phyloP scores from a whole-genome alignment of 208 protist species.

The Tritrichomonas musculus region DNA sequence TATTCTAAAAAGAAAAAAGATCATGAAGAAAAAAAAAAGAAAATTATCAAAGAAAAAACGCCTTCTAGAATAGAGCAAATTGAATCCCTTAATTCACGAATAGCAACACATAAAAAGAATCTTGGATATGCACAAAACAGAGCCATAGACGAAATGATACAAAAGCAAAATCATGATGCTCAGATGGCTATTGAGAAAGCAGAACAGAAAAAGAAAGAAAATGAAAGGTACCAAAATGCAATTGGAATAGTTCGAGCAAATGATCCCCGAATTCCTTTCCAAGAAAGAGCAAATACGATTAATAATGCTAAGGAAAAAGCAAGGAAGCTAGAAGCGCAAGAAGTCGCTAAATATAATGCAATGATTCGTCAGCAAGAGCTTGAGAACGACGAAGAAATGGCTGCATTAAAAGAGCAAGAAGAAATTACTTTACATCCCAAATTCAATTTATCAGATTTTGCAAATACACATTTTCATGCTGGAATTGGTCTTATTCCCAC shows the following conservation, averaged over 20 bases:
- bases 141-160: neutral
- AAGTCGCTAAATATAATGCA: neutral
- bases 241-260: neutral
- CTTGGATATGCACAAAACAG: neutral
- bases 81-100: neutral
- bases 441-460: neutral
- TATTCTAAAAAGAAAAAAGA: neutral
- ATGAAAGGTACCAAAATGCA: neutral
- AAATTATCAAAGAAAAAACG: neutral
- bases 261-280: neutral
- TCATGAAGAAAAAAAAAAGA: neutral
- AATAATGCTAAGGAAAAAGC: neutral
- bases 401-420: neutral
- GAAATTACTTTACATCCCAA: neutral
- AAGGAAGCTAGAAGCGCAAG: neutral
- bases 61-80: neutral
- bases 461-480: neutral
- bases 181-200: neutral
- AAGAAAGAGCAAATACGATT: neutral
- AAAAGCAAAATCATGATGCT: neutral
- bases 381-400: neutral
- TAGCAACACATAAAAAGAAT: neutral
- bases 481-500: neutral
- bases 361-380: neutral
- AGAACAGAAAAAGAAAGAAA: neutral